Base-by-base conservation (phyloP, 176 grass and related monocot genomes). In the Triticum dicoccoides region DNA sequence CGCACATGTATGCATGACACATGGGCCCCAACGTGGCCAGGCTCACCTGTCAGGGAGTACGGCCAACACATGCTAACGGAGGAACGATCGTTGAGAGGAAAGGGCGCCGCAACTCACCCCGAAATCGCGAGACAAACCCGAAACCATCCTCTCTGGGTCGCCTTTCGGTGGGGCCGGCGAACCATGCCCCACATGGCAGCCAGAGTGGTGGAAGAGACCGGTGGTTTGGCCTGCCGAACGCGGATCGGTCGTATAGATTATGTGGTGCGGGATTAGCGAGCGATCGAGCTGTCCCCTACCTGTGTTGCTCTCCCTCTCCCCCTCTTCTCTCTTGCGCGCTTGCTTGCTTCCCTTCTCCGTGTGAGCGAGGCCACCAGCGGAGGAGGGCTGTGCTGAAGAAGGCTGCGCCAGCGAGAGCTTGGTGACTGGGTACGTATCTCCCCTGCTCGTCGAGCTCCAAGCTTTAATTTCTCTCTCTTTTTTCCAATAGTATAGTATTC, bases 241-340 rank as follows among this genome's bases (percentile, higher is more conserved):
- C 71, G 41, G 82, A 82, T 47, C 78, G 77, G 82, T 82, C 71
- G 70, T 65, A 33, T 88, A 85, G 86, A 85, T 82, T 85, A 82
- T 88, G 86, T 85, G 82, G 86, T 88, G 82, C 82, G 86, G 82
- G 82, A 72, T 82, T 91, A 82, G 82, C 86, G 78, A 88, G 81
- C 81, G 81, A 87, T 84, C 89, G 81, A 91, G 89, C 85, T 91
- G 89, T 91, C 81, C 85, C 81, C 69, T 84, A 80, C 81, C 89
- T 87, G 85, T 87, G 81, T 44, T 65, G 10, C 69, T 77, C 45
- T n/a, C 82, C 23, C 63, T 58, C 45, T 34, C 24, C 27, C 42
- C 47, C 42, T 0, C 6, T 21, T 21, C 58, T 18, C 51, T 49
- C n/a, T 81, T 54, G 80, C 80, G 67, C 68, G 68, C 76, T 87